These are phyloP conservation scores for Brettanomyces nanus DNA, from an alignment of 805 yeast species.

Conservation along the genomic window DNA sequence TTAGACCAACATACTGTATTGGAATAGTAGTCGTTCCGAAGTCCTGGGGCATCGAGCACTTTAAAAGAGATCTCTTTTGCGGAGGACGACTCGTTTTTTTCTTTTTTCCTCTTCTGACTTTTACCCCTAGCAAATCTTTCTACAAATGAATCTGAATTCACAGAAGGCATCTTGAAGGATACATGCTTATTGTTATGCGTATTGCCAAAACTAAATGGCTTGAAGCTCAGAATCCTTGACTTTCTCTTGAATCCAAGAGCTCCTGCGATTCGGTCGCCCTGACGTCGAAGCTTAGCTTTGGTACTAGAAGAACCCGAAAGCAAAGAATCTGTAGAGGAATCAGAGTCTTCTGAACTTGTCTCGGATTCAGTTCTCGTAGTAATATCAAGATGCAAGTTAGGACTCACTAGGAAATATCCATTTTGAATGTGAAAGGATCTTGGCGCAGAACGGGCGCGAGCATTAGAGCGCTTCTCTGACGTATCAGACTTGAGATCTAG, in stretches of 20 bases:
- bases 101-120: conserved; percentile 7
- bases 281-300: too few species aligned
- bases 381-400: too few species aligned
- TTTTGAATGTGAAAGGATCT: background rate
- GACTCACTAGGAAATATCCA: conserved; percentile 11
- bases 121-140: background rate
- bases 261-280: conserved; percentile 36
- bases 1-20: conserved; percentile 69
- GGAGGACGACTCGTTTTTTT: too few species aligned
- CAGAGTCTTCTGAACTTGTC: too few species aligned
- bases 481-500: too few species aligned
- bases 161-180: background rate
- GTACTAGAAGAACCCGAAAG: too few species aligned
- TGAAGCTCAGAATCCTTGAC: conserved; percentile 33
- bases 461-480: too few species aligned
- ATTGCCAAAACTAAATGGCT: conserved; percentile 14
- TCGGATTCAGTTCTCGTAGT: too few species aligned
- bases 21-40: conserved; percentile 71
- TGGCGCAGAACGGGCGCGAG: background rate
- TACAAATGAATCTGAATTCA: background rate
- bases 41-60: conserved; percentile 60
- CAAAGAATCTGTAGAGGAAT: too few species aligned
- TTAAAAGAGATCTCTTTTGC: conserved; percentile 33
- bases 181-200: conserved; percentile 4
- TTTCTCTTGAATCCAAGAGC: conserved; percentile 38